Conservation (phyloP, 768 basidiomycete genomes). For the Mycena vitilis region DNA sequence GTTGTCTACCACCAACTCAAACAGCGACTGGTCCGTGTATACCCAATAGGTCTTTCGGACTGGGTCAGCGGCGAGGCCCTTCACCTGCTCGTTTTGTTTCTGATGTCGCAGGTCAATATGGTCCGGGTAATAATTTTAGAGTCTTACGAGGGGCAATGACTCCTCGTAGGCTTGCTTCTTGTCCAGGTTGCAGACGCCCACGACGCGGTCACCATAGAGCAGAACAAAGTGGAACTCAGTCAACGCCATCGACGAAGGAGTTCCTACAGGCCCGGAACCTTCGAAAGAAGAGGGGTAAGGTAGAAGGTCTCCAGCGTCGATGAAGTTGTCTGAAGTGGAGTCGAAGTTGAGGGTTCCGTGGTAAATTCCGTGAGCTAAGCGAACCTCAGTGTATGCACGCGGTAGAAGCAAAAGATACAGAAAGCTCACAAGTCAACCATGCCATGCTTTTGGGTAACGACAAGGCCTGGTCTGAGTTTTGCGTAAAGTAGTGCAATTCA, state of each 20-base stretch:
- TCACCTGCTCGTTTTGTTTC: conserved; percentile 81
- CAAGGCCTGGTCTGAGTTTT: conserved; percentile 74
- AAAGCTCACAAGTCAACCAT: conserved; percentile 86
- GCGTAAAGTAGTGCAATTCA: conserved; percentile 84
- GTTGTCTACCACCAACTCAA: conserved; percentile 86
- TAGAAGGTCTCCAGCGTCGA: conserved; percentile 82
- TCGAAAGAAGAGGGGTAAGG: conserved; percentile 71
- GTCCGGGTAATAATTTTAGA: background rate
- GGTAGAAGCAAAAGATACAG: background rate
- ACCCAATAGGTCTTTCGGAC: conserved; percentile 94
- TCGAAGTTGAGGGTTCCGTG: conserved; percentile 83
- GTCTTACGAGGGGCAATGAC: conserved; percentile 76
- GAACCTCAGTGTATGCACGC: background rate
- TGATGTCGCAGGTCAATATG: conserved; percentile 44
- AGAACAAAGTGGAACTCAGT: conserved; percentile 95
- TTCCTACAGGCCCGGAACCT: conserved; percentile 50
- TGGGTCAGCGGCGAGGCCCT: conserved; percentile 85
- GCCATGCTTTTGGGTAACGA: conserved; percentile 82
- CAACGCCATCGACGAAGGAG: conserved; percentile 82
- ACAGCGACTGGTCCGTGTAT: conserved; percentile 88
- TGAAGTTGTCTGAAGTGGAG: conserved; percentile 74
- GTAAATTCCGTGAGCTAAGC: conserved; percentile 86
- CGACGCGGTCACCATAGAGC: conserved; percentile 81
- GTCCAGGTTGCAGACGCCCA: conserved; percentile 83
- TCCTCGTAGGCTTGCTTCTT: conserved; percentile 90